These are phyloP conservation scores for Trichoderma koningii DNA, from an alignment of 2,329 filamentous ascomycete genomes.

Conservation along the genomic window DNA sequence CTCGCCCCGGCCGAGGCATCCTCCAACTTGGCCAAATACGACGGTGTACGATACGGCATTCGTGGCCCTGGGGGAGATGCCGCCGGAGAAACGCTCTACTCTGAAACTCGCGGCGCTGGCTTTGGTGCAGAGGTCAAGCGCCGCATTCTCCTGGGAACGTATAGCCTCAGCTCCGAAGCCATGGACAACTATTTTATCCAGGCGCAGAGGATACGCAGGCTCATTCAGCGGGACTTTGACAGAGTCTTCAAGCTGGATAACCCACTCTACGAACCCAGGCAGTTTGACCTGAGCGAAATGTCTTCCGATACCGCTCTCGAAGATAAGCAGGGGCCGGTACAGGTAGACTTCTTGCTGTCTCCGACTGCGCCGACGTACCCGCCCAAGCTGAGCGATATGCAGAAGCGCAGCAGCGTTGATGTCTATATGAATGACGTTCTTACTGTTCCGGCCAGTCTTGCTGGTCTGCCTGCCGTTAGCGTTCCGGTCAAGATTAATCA, in stretches of 20 bases:
- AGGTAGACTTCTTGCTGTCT: slow-evolving; percentile 83
- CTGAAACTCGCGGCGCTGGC: slow-evolving; percentile 69
- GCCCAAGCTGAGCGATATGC: slow-evolving; percentile 63
- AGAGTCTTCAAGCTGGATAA: slow-evolving; percentile 70
- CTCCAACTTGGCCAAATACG: slow-evolving; percentile 95
- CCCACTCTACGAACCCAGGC: slow-evolving; percentile 59
- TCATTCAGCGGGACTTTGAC: slow-evolving; percentile 88
- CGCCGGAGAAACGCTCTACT: slow-evolving; percentile 68
- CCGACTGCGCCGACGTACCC: slow-evolving; percentile 82
- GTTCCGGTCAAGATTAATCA: slow-evolving; percentile 59
- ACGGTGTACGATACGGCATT: slow-evolving; percentile 88
- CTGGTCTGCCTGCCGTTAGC: slow-evolving; percentile 85
- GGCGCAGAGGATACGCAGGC: slow-evolving; percentile 80
- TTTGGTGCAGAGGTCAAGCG: slow-evolving; percentile 86
- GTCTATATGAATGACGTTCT: slow-evolving; percentile 93
- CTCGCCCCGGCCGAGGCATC: slow-evolving; percentile 93
- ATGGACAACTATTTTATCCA: slow-evolving; percentile 97
- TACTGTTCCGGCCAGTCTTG: slow-evolving; percentile 90
- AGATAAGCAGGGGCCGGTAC: slow-evolving; percentile 58
- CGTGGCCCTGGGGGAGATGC: slow-evolving; percentile 56
- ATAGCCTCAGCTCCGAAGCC: slow-evolving; percentile 83
- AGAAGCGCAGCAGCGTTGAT: slow-evolving; percentile 62
- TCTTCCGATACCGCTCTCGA: slow-evolving; percentile 53
- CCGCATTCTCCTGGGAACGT: slow-evolving; percentile 85
- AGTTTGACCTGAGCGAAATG: slow-evolving; percentile 64